Evolutionary conservation across 768 basidiomycete species (phyloP).

Genomic region (Boletus rubropictus): DNA sequence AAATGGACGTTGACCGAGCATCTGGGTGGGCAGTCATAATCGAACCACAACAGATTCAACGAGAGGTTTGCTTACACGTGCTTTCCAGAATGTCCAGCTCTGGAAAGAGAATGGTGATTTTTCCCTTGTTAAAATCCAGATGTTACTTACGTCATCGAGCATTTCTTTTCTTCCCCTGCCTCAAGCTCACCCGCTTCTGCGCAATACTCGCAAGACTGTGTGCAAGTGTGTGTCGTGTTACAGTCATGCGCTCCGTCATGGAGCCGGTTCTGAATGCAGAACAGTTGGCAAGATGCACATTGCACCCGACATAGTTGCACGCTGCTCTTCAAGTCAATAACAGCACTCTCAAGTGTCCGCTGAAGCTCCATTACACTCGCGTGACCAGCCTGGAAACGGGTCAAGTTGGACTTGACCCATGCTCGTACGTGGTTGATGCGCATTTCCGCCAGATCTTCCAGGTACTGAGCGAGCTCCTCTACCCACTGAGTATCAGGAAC

Average conservation of each 20-base stretch:
- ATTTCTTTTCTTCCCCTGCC: constrained; percentile 26
- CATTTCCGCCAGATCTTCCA: constrained; percentile 38
- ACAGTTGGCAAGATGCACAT: constrained; percentile 44
- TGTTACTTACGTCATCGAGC: constrained; percentile 41
- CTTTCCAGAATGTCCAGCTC: constrained; percentile 51
- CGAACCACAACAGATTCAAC: not conserved
- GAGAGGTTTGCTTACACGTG: constrained; percentile 43
- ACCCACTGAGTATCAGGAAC: constrained; percentile 41
- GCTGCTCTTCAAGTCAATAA: constrained; percentile 43
- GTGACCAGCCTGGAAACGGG: constrained; percentile 42
- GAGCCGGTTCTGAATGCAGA: constrained; percentile 42
- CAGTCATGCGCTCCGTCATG: constrained; percentile 49
- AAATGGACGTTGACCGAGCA: constrained; percentile 49
- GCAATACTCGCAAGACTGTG: constrained; percentile 38
- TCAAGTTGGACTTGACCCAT: constrained; percentile 48
- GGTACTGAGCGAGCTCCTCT: constrained; percentile 33
- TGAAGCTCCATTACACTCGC: constrained; percentile 42
- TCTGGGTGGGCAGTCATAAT: constrained; percentile 26
- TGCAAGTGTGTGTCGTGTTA: constrained; percentile 43
- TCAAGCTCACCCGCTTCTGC: constrained; percentile 30
- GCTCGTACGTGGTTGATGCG: constrained; percentile 43
- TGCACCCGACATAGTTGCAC: constrained; percentile 47
- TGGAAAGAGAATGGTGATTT: constrained; percentile 13
- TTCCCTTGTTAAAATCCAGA: not conserved
- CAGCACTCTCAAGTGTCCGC: constrained; percentile 37